Evolutionary conservation across 148 eudicot genomes (phyloP), one percentile per base, ranked within the genome.

Genomic region (Amaranthus palmeri): DNA sequence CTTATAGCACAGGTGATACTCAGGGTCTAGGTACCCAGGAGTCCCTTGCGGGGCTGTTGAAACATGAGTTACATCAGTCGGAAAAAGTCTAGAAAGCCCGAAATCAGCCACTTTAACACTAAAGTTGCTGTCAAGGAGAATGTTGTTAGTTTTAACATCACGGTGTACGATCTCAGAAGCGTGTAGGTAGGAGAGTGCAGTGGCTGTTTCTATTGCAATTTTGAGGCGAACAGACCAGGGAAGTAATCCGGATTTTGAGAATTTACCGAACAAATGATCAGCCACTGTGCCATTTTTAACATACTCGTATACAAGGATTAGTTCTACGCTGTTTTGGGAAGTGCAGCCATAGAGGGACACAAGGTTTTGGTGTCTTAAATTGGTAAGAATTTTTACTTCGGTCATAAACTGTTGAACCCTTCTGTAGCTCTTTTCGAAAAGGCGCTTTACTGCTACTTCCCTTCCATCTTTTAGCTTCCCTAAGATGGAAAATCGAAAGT

Each of bases 371-470:
- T 88, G 88, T 69, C 68, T 76, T 5, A 88, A 45, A 57, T 63
- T 8, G 0, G 89, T 81, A 2, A 88, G 82, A 54, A 88, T 77
- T n/a, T 73, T 59, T 7, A 88, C 68, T 72, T 88, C 92, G 40
- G 84, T 88, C 81, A 74, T 77, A 76, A 86, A 86, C 25, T 84
- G 89, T 15, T 77, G 77, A 18, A 79, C 56, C 36, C 80, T 73
- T 53, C 70, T 79, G 71, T 44, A 79, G 79, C 79, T 88, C 69
- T 81, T 65, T 70, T 86, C 88, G 8, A 75, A 86, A 0, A 84
- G 81, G 55, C 85, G 86, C 72, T 88, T 88, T n/a, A 88, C 85
- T 40, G 89, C 92, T 0, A 86, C 85, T 77, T 84, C 88, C 18
- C 86, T 58, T 59, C 88, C 85, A 57, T 84, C 89, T 44, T 59